These are phyloP conservation scores for Candida cerambycidarum DNA, from an alignment of 805 yeast genomes.

Conservation along the genomic window DNA sequence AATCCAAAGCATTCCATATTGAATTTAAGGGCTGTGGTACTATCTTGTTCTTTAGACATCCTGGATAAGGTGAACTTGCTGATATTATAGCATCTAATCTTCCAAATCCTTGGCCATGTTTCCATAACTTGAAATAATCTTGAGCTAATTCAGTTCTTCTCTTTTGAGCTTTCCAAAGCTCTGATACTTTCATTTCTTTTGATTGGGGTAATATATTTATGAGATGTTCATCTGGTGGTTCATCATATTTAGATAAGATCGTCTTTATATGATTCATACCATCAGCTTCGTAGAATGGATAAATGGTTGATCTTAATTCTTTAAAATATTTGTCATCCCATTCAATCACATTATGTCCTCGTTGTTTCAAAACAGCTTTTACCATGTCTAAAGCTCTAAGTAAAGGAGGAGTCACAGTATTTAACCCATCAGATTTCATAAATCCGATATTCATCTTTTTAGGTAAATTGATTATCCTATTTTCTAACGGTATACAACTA, in stretches of 20 bases:
- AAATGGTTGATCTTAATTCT: slow-evolving; percentile 12
- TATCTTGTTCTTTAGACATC: slow-evolving; percentile 33
- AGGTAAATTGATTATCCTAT: slow-evolving; percentile 46
- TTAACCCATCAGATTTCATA: slow-evolving; percentile 61
- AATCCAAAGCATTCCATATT: slow-evolving; percentile 23
- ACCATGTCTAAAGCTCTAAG: slow-evolving; percentile 52
- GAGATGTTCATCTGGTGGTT: slow-evolving; percentile 12
- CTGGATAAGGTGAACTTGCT: slow-evolving; percentile 12
- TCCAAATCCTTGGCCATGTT: background rate
- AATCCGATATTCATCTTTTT: slow-evolving; percentile 55
- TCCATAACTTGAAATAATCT: slow-evolving; percentile 10
- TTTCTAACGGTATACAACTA: slow-evolving; percentile 47
- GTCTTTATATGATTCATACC: slow-evolving; percentile 12
- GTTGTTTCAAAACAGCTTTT: slow-evolving; percentile 51
- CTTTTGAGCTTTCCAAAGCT: slow-evolving; percentile 13
- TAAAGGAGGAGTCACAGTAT: slow-evolving; percentile 65
- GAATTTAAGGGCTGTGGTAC: slow-evolving; percentile 33
- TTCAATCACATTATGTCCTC: slow-evolving; percentile 55
- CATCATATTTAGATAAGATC: slow-evolving; percentile 10
- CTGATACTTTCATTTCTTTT: slow-evolving; percentile 11
- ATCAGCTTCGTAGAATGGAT: slow-evolving; percentile 15
- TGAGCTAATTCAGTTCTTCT: slow-evolving; percentile 10
- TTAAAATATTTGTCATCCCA: slow-evolving; percentile 13
- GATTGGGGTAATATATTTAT: background rate
- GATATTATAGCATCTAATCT: slow-evolving; percentile 11